Evolutionary conservation across 306 rosid species (phyloP).

Genomic region (Cucurbita argyrosperma): DNA sequence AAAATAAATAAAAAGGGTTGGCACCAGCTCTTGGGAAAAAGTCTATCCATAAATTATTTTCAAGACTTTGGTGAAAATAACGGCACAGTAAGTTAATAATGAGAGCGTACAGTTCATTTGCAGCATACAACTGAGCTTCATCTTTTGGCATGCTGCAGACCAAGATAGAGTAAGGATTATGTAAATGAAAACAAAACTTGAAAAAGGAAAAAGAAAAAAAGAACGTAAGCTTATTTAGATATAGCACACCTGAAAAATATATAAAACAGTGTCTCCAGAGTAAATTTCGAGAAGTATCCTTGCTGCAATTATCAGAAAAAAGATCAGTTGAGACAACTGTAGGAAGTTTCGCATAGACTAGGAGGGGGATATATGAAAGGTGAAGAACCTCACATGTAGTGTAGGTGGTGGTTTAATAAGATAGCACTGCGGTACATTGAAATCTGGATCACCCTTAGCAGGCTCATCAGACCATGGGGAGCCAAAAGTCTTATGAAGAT

Average conservation of each 20-base stretch:
- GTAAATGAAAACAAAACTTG: background rate
- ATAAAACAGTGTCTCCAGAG: conserved; percentile 70
- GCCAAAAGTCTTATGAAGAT: conserved; percentile 89
- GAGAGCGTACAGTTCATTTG: conserved; percentile 71
- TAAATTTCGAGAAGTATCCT: conserved; percentile 59
- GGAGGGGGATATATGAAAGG: background rate
- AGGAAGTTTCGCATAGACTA: background rate
- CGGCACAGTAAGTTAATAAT: background rate
- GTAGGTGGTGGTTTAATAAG: conserved; percentile 65
- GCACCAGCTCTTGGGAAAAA: background rate
- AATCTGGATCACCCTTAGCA: conserved; percentile 88
- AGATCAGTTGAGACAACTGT: background rate
- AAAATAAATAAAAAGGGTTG: background rate
- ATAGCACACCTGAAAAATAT: conserved; percentile 75
- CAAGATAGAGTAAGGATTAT: background rate
- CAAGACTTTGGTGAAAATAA: background rate
- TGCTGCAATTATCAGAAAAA: conserved; percentile 34
- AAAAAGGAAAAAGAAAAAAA: background rate
- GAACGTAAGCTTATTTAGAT: background rate
- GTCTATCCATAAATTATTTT: background rate
- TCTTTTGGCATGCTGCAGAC: conserved; percentile 88
- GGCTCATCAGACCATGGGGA: conserved; percentile 99
- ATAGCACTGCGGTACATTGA: conserved; percentile 75
- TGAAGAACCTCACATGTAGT: conserved; percentile 46
- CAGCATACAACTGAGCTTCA: conserved; percentile 81